A percentile compares a stretch with the other conserved stretches of the same genome.
Evolutionary conservation across 2,329 filamentous ascomycete species (phyloP).

Genomic region (Ceratocystis alfenasii): DNA sequence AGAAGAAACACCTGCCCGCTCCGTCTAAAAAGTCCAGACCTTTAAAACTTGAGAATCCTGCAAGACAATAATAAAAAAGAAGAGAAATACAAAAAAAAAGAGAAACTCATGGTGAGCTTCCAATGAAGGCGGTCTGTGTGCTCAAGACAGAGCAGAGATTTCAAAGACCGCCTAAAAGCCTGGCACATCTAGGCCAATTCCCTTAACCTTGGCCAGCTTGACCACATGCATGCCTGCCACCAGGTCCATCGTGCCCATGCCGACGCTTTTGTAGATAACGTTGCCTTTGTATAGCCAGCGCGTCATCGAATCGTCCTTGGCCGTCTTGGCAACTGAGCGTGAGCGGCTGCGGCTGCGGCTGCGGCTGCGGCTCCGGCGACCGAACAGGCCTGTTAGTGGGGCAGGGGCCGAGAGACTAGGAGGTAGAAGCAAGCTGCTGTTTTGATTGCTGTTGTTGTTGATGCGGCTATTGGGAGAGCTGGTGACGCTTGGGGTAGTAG

Average conservation of each 20-base stretch:
- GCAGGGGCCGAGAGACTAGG: background rate
- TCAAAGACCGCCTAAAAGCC: slow-evolving; percentile 34
- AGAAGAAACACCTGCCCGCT: background rate
- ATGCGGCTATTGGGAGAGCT: too few species aligned
- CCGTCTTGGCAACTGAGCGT: slow-evolving; percentile 28
- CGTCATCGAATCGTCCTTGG: slow-evolving; percentile 39
- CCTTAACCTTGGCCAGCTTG: slow-evolving; percentile 42
- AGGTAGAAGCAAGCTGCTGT: background rate
- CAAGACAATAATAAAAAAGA: background rate
- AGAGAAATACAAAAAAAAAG: background rate
- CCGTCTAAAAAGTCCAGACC: background rate
- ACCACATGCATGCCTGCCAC: slow-evolving; percentile 49
- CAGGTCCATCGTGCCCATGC: slow-evolving; percentile 54
- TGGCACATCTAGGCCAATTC: slow-evolving; percentile 42
- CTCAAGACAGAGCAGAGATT: background rate
- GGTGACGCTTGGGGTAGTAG: background rate
- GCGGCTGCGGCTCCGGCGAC: slow-evolving; percentile 20
- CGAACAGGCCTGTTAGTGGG: slow-evolving; percentile 17
- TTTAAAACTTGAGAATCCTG: background rate
- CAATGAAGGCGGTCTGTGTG: background rate
- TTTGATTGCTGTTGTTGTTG: background rate
- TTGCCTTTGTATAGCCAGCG: slow-evolving; percentile 50
- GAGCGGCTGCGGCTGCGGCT: slow-evolving; percentile 22
- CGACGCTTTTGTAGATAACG: slow-evolving; percentile 58
- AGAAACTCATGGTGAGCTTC: background rate